Base-by-base conservation (phyloP, 225 moss, liverwort and hornwort genomes). In the Pseudoscleropodium purum region DNA sequence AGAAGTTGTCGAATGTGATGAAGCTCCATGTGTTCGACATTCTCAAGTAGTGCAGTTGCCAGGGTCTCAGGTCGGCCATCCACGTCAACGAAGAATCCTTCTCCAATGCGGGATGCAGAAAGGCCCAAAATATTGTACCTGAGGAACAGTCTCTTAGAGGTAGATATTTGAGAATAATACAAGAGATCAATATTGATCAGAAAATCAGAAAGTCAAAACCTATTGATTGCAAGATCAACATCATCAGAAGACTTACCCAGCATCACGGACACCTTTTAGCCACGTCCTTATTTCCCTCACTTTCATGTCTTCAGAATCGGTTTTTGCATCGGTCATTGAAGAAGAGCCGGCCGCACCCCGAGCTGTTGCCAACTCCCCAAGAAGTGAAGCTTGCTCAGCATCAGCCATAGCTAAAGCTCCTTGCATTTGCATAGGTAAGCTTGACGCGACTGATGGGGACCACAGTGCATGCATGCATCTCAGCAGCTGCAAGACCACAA, bases 391-490 rank as follows among this genome's bases (percentile, higher is more conserved):
- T 92, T 96, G 97, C 92, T 99, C 97, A 83, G 95, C 92, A 78
- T 94, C 93, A 90, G 95, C 97, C 99, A 97, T 99, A 51, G 92
- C 92, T 90, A 99, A 92, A 81, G 97, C 97, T 89, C 94, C 95
- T 86, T 95, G 95, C 81, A 97, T 82, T 90, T 95, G 95, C 68
- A 90, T 54, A 81, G 97, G 97, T 91, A 97, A 94, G 74, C 93
- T 92, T 67, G 89, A 86, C 75, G 94, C 92, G 9, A 97, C 90
- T 68, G 93, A 86, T 57, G 96, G 96, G 73, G 97, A 97, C 99
- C 99, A 99, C 30, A 99, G 87, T 41, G 95, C 99, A 93, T 99
- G 99, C 90, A 97, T 93, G 87, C 97, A 99, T 87, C 99, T 95
- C 76, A 99, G 91, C 89, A 99, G 90, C 95, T 98, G 95, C 90